Conservation (phyloP, 75 land plant species). For the Chamaecyparis obtusa region DNA sequence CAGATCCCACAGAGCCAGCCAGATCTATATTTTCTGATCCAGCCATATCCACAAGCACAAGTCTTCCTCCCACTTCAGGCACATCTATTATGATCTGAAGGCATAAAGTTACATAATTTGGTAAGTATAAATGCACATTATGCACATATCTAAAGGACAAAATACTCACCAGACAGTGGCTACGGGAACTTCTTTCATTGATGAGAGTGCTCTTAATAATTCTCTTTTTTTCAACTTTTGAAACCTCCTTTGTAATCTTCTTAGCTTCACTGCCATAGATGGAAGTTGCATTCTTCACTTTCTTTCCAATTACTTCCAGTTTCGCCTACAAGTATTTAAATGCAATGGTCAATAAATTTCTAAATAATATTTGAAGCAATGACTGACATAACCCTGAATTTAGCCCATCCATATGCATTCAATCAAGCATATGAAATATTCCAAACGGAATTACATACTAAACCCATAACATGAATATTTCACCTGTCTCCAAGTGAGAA, state of each 20-base stretch:
- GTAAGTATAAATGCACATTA: not conserved
- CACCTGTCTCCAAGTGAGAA: not conserved
- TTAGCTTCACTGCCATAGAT: conserved; percentile 42
- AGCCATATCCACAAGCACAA: conserved; percentile 55
- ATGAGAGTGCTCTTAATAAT: conserved; percentile 38
- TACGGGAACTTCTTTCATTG: conserved; percentile 52
- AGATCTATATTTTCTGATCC: conserved; percentile 50
- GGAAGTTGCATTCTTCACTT: conserved; percentile 39
- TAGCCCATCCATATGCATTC: not conserved
- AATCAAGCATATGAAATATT: not conserved
- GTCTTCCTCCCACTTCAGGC: conserved; percentile 39
- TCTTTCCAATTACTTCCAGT: conserved; percentile 44
- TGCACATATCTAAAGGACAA: conserved; percentile 1
- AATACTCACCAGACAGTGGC: conserved; percentile 44
- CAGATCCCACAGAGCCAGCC: conserved; percentile 36
- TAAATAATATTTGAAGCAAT: not conserved
- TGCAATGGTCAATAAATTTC: not conserved
- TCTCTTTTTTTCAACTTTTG: conserved; percentile 41
- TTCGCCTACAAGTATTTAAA: conserved; percentile 16
- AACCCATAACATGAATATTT: not conserved
- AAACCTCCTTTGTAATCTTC: conserved; percentile 37
- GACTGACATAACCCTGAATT: not conserved
- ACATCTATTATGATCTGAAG: conserved; percentile 41
- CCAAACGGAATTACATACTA: not conserved
- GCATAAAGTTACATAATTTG: not conserved